Conservation (phyloP, 352 stramenopile genomes). For the Aphanomyces stellatus region DNA sequence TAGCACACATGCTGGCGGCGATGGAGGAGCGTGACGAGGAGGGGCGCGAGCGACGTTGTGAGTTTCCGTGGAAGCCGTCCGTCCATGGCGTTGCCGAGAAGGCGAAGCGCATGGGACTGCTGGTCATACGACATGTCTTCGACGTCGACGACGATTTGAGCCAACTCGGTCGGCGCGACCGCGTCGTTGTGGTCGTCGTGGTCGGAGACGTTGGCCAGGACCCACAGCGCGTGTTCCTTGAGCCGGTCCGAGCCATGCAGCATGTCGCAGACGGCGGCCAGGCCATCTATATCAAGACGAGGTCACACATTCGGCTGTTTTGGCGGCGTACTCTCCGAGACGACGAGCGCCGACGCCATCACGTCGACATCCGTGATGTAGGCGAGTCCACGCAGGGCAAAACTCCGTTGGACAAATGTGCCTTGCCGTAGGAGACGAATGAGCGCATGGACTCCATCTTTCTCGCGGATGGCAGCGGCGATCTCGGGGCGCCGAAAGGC, state of each 20-base stretch:
- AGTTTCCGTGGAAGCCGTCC: background rate
- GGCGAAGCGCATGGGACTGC: background rate
- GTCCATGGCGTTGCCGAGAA: background rate
- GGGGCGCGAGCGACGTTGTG: background rate
- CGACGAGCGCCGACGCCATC: background rate
- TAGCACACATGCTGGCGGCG: background rate
- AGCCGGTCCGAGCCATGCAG: background rate
- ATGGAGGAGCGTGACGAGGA: background rate
- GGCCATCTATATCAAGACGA: background rate
- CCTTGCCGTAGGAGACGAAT: background rate
- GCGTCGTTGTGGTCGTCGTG: background rate
- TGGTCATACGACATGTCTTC: constrained; percentile 10
- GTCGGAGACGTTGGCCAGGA: background rate
- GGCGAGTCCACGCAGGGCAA: constrained; percentile 1
- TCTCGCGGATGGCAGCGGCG: background rate
- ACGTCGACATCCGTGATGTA: background rate
- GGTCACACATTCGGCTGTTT: background rate
- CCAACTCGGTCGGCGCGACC: background rate
- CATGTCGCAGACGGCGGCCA: background rate
- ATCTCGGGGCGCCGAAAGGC: background rate
- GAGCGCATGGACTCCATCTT: background rate
- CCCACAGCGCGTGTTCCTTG: background rate
- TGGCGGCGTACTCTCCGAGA: background rate
- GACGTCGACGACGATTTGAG: background rate
- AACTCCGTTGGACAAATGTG: constrained; percentile 1